These are phyloP conservation scores for Lecanicillium sp. DNA, from an alignment of 2,329 filamentous ascomycete genomes.

Conservation along the genomic window DNA sequence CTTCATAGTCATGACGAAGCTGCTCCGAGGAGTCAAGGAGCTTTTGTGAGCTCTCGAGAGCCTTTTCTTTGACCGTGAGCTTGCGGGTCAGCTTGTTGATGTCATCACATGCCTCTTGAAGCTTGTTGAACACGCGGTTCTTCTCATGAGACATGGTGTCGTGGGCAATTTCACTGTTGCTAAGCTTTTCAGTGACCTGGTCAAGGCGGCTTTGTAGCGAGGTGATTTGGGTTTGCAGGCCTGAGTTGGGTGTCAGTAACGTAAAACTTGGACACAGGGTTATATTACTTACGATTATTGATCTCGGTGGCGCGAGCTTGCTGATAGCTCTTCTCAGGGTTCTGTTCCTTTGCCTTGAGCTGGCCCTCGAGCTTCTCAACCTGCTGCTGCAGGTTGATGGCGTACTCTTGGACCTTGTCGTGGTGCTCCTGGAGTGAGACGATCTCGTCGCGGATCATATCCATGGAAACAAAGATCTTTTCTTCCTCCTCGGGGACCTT, in stretches of 20 bases:
- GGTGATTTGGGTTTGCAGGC: slow-evolving; percentile 53
- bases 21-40: slow-evolving; percentile 37
- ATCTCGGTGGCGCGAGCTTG: slow-evolving; percentile 1
- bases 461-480: slow-evolving; percentile 54
- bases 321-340: slow-evolving; percentile 6
- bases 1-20: slow-evolving; percentile 32
- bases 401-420: slow-evolving; percentile 49
- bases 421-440: slow-evolving; percentile 50
- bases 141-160: slow-evolving; percentile 58
- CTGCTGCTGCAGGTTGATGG: slow-evolving; percentile 46
- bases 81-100: slow-evolving; percentile 45
- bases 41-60: slow-evolving; percentile 36
- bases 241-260: slow-evolving; percentile 27
- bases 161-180: slow-evolving; percentile 56
- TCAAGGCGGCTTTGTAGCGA: slow-evolving; percentile 57
- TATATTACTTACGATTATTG: slow-evolving; percentile 6
- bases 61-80: slow-evolving; percentile 35
- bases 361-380: slow-evolving; percentile 45
- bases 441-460: slow-evolving; percentile 56
- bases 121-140: slow-evolving; percentile 57
- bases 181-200: slow-evolving; percentile 55
- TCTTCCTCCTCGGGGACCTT: slow-evolving; percentile 48
- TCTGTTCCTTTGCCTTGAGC: slow-evolving; percentile 34
- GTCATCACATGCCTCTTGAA: slow-evolving; percentile 54
- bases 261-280: background rate